Base-by-base conservation (phyloP, 441 rosid species). In the Pelargonium myrrhifolium region DNA sequence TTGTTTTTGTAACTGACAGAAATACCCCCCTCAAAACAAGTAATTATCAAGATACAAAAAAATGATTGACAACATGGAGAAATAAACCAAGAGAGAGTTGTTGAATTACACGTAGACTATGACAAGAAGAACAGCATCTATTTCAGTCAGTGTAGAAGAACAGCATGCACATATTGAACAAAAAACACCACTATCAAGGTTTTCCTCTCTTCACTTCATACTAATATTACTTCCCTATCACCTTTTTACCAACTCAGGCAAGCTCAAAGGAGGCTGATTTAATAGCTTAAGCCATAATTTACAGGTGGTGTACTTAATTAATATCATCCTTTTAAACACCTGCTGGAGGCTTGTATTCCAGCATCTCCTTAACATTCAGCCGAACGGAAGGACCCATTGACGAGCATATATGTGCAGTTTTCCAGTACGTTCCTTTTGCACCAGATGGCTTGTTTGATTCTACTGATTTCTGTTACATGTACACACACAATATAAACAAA, bases 401-500 rank as follows among this genome's bases (percentile, higher is more conserved):
- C 1, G 98, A 86, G 84, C 98, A 94, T 72, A 92, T 73, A 72
- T 83, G 87, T 1, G 96, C 90, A 62, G 93, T 89, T 82, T 83
- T 92, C 99, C 99, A 94, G 76, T 94, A 92, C 68, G 88, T 97
- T 73, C 96, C 98, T 77, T 87, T 94, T 0, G 98, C 99, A 63
- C 99, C 99, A 55, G 87, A 75, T 59, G 99, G 99, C 84, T 85
- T 92, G 95, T 94, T 94, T 61, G 89, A 67, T 81, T 94, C 99
- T 56, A 92, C 83, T 6, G 98, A 92, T 87, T 83, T 94, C 99
- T 94, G 97, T 62, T 67, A 47, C 12, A 66, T 20, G 45, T 68
- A 47, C 24, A 45, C 20, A 63, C n/a, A n/a, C n/a, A n/a, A n/a
- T n/a, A 37, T 22, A 7, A 56, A 20, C 37, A 35, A n/a, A 51